These are phyloP conservation scores for Boletellus sp. DNA, from an alignment of 768 basidiomycete genomes.

Conservation along the genomic window DNA sequence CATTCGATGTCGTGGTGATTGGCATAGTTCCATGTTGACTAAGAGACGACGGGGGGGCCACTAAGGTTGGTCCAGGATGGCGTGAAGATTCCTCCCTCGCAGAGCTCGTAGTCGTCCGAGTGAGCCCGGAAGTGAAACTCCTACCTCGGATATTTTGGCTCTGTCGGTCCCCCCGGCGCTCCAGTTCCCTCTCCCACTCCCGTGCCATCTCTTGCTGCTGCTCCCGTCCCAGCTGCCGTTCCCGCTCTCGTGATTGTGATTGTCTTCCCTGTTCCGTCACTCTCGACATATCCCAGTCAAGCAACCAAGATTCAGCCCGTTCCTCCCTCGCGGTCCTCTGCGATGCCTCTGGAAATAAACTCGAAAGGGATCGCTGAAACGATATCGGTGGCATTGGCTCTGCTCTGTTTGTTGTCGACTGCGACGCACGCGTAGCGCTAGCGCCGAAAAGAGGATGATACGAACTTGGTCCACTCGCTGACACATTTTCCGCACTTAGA, in stretches of 20 bases:
- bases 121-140: slow-evolving; percentile 10
- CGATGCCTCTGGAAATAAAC: slow-evolving; percentile 17
- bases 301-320: slow-evolving; percentile 9
- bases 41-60: slow-evolving; percentile 4
- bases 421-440: not conserved
- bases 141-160: slow-evolving; percentile 15
- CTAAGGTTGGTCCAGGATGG: not conserved
- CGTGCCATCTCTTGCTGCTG: slow-evolving; percentile 12
- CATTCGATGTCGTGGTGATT: not conserved
- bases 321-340: slow-evolving; percentile 7
- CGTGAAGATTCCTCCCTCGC: slow-evolving; percentile 17
- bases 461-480: slow-evolving; percentile 6
- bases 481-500: slow-evolving; percentile 12
- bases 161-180: slow-evolving; percentile 16
- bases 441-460: slow-evolving; percentile 7
- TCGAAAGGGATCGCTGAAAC: slow-evolving; percentile 22
- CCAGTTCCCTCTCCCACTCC: slow-evolving; percentile 21
- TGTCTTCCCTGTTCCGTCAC: slow-evolving; percentile 10
- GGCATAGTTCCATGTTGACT: slow-evolving; percentile 7
- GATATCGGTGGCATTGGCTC: slow-evolving; percentile 7
- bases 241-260: slow-evolving; percentile 4
- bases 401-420: slow-evolving; percentile 2
- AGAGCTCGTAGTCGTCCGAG: slow-evolving; percentile 13
- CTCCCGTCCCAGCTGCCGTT: slow-evolving; percentile 11
- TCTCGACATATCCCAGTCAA: slow-evolving; percentile 19